A percentile compares a stretch with the other conserved stretches of the same genome.
These are phyloP conservation scores for Hibiscus mutabilis DNA, from an alignment of 345 rosid genomes.

Conservation along the genomic window DNA sequence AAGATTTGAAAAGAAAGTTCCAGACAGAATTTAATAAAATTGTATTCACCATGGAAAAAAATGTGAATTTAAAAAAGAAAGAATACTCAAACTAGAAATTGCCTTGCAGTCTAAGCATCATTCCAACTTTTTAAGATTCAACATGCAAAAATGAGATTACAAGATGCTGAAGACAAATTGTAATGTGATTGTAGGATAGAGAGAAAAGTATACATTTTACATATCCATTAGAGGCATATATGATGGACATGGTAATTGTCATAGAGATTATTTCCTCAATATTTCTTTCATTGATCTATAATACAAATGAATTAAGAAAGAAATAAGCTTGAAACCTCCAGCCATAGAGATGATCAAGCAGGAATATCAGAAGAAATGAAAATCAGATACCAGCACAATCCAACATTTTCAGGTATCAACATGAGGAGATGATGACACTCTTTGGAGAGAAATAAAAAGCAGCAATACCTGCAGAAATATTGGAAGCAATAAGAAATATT, in stretches of 20 bases:
- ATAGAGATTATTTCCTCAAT: not conserved
- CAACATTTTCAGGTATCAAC: not conserved
- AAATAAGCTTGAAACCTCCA: not conserved
- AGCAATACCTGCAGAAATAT: slow-evolving; percentile 73
- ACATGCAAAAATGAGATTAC: not conserved
- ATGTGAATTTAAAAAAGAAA: too few relatives aligned
- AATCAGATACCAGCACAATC: not conserved
- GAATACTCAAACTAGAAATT: not conserved
- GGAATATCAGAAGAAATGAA: not conserved
- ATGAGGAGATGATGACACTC: not conserved
- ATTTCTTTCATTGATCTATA: not conserved
- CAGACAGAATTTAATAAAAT: not conserved
- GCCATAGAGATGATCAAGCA: not conserved
- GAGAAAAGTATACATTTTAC: not conserved
- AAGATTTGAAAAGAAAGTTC: not conserved
- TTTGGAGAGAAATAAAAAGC: not conserved
- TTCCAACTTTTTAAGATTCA: not conserved
- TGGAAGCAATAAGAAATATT: slow-evolving; percentile 78
- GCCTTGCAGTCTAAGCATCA: not conserved
- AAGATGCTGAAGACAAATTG: not conserved
- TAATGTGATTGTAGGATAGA: not conserved
- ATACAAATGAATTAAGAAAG: not conserved
- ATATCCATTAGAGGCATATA: not conserved
- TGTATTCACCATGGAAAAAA: too few relatives aligned
- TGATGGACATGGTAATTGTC: not conserved